phyloP scores from a whole-genome alignment of 202 grass and related monocot species.

The Schoenoplectus triqueter region DNA sequence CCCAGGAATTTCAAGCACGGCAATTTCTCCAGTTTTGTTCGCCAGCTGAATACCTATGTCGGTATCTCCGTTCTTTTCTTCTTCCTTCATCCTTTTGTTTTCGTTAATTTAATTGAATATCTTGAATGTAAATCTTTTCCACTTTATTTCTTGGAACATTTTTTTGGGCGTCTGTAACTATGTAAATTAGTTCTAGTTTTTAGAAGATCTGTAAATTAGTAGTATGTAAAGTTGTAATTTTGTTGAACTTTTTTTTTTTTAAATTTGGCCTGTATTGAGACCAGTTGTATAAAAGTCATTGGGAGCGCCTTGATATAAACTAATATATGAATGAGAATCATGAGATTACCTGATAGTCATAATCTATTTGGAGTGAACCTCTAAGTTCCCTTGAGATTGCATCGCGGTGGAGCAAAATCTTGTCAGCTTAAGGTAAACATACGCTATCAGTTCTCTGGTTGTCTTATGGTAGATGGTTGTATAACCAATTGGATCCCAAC shows the following conservation, averaged over 20 bases:
- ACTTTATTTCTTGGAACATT: not conserved
- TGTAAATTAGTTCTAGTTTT: not conserved
- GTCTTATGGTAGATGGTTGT: slow-evolving; percentile 10
- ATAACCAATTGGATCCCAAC: slow-evolving; percentile 8
- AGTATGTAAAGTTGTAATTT: slow-evolving; percentile 26
- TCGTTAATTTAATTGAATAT: not conserved
- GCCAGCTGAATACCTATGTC: slow-evolving; percentile 99
- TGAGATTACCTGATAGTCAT: slow-evolving; percentile 22
- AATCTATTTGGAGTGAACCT: slow-evolving; percentile 17
- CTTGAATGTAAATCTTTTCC: not conserved
- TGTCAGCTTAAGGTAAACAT: slow-evolving; percentile 22
- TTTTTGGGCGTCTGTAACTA: slow-evolving; percentile 3
- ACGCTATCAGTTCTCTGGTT: slow-evolving; percentile 26
- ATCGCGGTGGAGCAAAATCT: slow-evolving; percentile 10
- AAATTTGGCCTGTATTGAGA: not conserved
- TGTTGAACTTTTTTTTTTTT: not conserved
- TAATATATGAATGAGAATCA: slow-evolving; percentile 25
- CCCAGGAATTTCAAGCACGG: slow-evolving; percentile 90
- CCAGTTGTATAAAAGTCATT: slow-evolving; percentile 30
- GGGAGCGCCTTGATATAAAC: slow-evolving; percentile 38
- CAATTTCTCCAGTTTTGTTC: slow-evolving; percentile 98
- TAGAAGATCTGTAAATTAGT: slow-evolving; percentile 1
- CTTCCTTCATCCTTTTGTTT: slow-evolving; percentile 26
- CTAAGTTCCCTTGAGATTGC: slow-evolving; percentile 25
- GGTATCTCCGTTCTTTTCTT: slow-evolving; percentile 48